Percentiles rank a stretch among this genome's conserved stretches.
These are phyloP conservation scores for Monoraphidium neglectum DNA, from an alignment of 139 green algal genomes.

Conservation along the genomic window DNA sequence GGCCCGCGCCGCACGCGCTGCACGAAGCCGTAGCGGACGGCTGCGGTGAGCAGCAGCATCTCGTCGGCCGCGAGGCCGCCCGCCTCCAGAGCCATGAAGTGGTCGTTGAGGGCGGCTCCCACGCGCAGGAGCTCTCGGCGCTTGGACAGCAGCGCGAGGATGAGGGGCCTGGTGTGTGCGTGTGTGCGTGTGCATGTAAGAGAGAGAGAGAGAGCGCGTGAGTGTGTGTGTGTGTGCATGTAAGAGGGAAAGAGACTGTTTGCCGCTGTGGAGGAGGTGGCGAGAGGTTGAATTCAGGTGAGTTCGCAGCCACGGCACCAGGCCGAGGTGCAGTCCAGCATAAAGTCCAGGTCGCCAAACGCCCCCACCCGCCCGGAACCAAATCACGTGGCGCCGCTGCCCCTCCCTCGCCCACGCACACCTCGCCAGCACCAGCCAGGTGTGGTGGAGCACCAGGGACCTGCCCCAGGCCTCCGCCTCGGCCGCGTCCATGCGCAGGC, in stretches of 20 bases:
- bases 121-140: constrained; percentile 11
- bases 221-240: too few relatives aligned
- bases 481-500: neutral
- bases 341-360: neutral
- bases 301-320: too few relatives aligned
- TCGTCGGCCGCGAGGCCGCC: constrained; percentile 27
- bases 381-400: neutral
- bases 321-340: too few relatives aligned
- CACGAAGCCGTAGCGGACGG: constrained; percentile 18
- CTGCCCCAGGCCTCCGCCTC: constrained; percentile 13
- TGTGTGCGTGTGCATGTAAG: too few relatives aligned
- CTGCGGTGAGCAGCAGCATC: constrained; percentile 24
- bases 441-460: constrained; percentile 25
- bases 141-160: constrained; percentile 17
- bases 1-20: neutral
- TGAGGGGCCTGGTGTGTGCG: constrained; percentile 16
- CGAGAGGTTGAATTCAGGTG: too few relatives aligned
- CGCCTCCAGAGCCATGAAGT: constrained; percentile 26
- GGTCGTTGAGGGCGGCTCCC: constrained; percentile 3
- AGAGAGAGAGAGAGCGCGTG: too few relatives aligned
- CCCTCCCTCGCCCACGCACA: neutral
- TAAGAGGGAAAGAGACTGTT: neutral
- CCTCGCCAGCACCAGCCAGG: constrained; percentile 23
- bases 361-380: neutral
- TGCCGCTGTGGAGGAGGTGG: neutral